Evolutionary conservation across 306 rosid species (phyloP), one percentile per base, ranked within the genome.

Genomic region (Quercus agrifolia): DNA sequence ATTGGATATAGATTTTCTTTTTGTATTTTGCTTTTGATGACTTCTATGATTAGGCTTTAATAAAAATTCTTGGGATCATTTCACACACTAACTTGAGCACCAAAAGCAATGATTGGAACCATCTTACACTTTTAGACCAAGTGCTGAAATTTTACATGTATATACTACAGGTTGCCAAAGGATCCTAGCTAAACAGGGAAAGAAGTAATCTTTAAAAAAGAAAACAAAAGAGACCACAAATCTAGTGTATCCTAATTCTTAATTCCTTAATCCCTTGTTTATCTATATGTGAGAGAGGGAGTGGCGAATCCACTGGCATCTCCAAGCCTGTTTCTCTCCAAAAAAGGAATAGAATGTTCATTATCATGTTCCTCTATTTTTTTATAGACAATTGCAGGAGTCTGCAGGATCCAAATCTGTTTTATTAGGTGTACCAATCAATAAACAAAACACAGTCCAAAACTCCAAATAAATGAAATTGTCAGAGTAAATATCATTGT

Each of bases 81-180:
- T 86, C 85, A 66, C 82, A 82, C 85, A 89, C 91, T 83, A 88
- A 84, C 86, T 82, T 80, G 82, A 82, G 82, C 87, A 90, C 86
- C 89, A 80, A 91, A 89, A 84, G 91, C 85, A 93, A 91, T 90
- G 90, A 94, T 94, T 92, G 93, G 92, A 86, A 85, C 82, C 86
- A 84, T 79, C 87, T 83, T 82, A 52, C 70, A 77, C 91, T 84
- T 90, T 91, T 82, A 72, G 89, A 91, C 86, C 83, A 82, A 83
- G 83, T 84, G 74, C 85, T 83, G 69, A 71, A 82, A 83, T 80
- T 74, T 80, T 74, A 2, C 51, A 70, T 46, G 41, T 85, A 57
- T 74, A 77, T 74, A 74, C 18, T 71, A 69, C 61, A 52, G 61
- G 23, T 68, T 67, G 70, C 79, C 55, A 55, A 78, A 77, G 85